Evolutionary conservation across 2,329 filamentous ascomycete genomes (phyloP), one percentile per base, ranked within the genome.

Genomic region (Cercospora sp.): DNA sequence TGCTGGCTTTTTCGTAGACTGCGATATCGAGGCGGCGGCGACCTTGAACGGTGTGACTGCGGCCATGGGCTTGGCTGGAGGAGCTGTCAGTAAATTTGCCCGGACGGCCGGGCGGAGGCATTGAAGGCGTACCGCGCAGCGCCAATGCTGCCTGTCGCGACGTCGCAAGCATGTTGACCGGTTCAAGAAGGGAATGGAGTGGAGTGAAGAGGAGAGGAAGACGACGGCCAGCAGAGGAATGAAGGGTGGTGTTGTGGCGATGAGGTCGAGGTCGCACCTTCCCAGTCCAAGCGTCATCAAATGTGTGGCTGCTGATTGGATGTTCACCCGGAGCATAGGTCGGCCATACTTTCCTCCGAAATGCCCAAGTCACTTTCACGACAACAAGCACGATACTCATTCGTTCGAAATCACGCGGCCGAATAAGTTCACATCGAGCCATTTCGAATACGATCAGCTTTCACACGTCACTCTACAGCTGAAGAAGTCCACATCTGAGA

Each of bases 11-110:
- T 87, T 85, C 68, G 87, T 83, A 60, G 88, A 88, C 70, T 86
- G 88, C 62, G 90, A 90, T 75, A 92, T 86, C 74, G 87, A 85
- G 74, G 88, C 87, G 71, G 86, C 84, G 75, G 86, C 80, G 75
- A 86, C 84, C 79, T 89, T 86, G 80, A 89, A 87, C 72, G 89
- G 87, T 69, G 90, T 79, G 75, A 91, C 81, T 67, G 88, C 83
- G 65, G 84, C 83, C 64, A 86, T 81, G 72, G 91, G 90, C 82
- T 88, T 91, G 80, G 84, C 91, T 93, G 58, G 36, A 33, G 36
- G 20, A 39, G 39, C 58, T 69, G 72, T 77, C 67, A 77, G 72
- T 75, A 68, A 59, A 61, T 53, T 66, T 68, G 65, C 61, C 51
- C 48, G 23, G 13, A 23, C 30, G 58, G 60, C 66, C 61, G 61